These are phyloP conservation scores for Myrica gale DNA, from an alignment of 306 rosid species.

Conservation along the genomic window DNA sequence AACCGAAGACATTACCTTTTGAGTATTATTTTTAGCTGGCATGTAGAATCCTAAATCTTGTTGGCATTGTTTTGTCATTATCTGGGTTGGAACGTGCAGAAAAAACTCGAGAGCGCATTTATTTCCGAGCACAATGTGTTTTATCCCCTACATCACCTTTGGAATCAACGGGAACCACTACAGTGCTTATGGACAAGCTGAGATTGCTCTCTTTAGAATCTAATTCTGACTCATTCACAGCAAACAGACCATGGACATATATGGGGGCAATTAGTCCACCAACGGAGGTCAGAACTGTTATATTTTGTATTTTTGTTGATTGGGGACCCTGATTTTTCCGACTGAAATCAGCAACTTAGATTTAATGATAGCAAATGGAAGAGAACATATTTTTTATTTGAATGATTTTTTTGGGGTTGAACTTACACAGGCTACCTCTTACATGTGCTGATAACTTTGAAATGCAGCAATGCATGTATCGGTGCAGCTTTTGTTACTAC, in stretches of 20 bases:
- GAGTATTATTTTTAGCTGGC: background rate
- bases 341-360: background rate
- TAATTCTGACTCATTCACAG: constrained; percentile 38
- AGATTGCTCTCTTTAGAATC: constrained; percentile 47
- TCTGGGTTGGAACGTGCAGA: constrained; percentile 50
- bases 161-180: constrained; percentile 41
- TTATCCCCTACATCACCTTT: constrained; percentile 56
- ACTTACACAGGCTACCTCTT: background rate
- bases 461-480: background rate
- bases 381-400: background rate
- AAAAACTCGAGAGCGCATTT: constrained; percentile 47
- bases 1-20: too few species aligned
- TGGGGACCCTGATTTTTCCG: constrained; percentile 5
- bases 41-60: background rate
- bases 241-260: constrained; percentile 54
- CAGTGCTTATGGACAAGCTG: constrained; percentile 56
- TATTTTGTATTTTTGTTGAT: background rate
- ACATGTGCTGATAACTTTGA: background rate
- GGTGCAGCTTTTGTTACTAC: constrained; percentile 1
- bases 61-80: constrained; percentile 12
- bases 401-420: background rate
- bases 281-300: constrained; percentile 40
- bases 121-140: constrained; percentile 55
- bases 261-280: constrained; percentile 41
- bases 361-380: background rate